phyloP scores from a whole-genome alignment of 2,329 filamentous ascomycete species.

The Apiospora arundinis region DNA sequence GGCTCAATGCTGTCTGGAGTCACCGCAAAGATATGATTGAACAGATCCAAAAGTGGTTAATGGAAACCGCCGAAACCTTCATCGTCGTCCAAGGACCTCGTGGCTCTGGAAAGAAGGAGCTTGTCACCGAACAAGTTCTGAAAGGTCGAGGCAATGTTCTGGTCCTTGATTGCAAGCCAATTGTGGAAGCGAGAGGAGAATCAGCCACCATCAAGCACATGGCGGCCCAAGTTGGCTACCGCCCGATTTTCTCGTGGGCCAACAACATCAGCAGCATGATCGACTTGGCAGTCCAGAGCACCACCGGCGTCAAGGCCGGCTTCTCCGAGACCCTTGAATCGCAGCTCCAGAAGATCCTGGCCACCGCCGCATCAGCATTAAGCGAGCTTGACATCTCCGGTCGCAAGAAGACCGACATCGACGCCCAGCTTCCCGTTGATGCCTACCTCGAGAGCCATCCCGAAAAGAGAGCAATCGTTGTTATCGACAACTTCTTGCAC shows the following conservation, averaged over 20 bases:
- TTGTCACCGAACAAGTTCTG: slow-evolving; percentile 85
- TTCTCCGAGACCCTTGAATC: slow-evolving; percentile 93
- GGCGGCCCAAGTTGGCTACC: slow-evolving; percentile 84
- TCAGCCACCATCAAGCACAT: slow-evolving; percentile 82
- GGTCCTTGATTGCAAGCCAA: slow-evolving; percentile 89
- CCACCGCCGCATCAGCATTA: slow-evolving; percentile 80
- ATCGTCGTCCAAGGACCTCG: slow-evolving; percentile 92
- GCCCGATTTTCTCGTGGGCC: slow-evolving; percentile 94
- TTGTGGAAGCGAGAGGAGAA: slow-evolving; percentile 90
- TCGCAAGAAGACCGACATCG: slow-evolving; percentile 75
- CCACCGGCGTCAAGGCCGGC: slow-evolving; percentile 91
- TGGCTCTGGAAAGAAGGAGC: slow-evolving; percentile 88
- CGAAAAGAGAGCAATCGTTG: slow-evolving; percentile 79
- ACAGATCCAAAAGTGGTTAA: slow-evolving; percentile 82
- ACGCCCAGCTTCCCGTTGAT: slow-evolving; percentile 76
- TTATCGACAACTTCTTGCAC: slow-evolving; percentile 91
- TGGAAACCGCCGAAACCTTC: slow-evolving; percentile 89
- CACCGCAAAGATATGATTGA: slow-evolving; percentile 84
- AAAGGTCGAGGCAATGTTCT: slow-evolving; percentile 78
- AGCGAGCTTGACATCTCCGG: slow-evolving; percentile 76
- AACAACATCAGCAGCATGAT: slow-evolving; percentile 93
- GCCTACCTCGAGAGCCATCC: slow-evolving; percentile 91
- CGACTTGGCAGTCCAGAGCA: slow-evolving; percentile 90
- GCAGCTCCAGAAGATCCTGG: slow-evolving; percentile 87
- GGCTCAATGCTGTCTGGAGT: slow-evolving; percentile 84